phyloP scores from a whole-genome alignment of 371 early-diverging fungal genomes.

The Rhizopus stolonifer region DNA sequence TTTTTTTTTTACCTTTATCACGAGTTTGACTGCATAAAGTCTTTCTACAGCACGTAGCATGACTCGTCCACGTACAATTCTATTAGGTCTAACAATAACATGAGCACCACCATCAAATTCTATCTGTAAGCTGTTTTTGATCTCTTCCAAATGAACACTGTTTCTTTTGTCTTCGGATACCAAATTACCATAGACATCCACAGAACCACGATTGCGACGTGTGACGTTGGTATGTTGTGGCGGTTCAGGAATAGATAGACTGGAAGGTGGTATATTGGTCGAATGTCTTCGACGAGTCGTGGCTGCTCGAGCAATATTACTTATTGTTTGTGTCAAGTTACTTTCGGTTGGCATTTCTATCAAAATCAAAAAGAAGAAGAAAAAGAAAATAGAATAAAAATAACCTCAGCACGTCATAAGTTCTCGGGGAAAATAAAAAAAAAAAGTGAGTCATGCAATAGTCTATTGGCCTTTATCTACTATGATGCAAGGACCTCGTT shows the following conservation, averaged over 20 bases:
- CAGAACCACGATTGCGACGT: not conserved
- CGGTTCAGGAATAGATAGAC: conserved; percentile 20
- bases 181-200: not conserved
- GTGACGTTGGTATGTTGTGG: conserved; percentile 27
- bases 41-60: conserved; percentile 27
- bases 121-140: conserved; percentile 8
- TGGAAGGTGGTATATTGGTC: not conserved
- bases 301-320: conserved; percentile 26
- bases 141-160: not conserved
- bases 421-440: no score
- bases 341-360: not conserved
- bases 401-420: no score
- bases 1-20: conserved; percentile 42
- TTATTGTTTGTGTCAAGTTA: conserved; percentile 19
- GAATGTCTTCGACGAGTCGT: conserved; percentile 20
- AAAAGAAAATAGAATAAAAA: no score
- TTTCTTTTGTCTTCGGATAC: conserved; percentile 1
- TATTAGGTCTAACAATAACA: conserved; percentile 48
- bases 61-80: conserved; percentile 33
- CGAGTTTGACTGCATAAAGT: conserved; percentile 33
- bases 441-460: no score
- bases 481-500: no score
- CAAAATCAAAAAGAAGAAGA: not conserved
- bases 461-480: no score
- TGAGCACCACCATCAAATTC: conserved; percentile 53